Conservation (phyloP, 352 stramenopile species). For the Phytophthora multivora region DNA sequence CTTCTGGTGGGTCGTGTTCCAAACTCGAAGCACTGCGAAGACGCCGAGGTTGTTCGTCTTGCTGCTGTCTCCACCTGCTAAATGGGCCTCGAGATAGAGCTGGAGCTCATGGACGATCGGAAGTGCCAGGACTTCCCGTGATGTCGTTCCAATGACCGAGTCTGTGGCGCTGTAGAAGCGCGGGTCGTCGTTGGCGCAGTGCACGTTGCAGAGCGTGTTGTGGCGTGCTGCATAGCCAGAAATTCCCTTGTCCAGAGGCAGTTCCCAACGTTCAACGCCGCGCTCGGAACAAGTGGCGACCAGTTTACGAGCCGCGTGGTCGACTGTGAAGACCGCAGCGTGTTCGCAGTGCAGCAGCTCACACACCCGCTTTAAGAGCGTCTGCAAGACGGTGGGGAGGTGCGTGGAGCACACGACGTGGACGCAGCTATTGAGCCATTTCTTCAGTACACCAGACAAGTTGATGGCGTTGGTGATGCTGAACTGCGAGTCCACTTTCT, state of each 20-base stretch:
- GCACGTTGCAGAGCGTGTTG: constrained; percentile 66
- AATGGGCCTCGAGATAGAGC: constrained; percentile 22
- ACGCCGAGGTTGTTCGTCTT: constrained; percentile 40
- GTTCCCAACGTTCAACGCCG: constrained; percentile 53
- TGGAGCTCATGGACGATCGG: constrained; percentile 67
- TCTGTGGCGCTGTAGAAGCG: constrained; percentile 82
- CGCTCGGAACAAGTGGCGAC: constrained; percentile 44
- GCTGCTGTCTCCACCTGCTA: constrained; percentile 8
- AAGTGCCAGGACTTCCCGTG: constrained; percentile 68
- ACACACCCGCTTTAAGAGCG: constrained; percentile 53
- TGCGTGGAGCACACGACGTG: constrained; percentile 63
- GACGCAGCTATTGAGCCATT: constrained; percentile 74
- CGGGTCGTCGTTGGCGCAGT: constrained; percentile 70
- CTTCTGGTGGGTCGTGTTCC: constrained; percentile 77
- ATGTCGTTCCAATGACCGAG: constrained; percentile 61
- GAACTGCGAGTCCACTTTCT: constrained; percentile 88
- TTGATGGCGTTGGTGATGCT: constrained; percentile 84
- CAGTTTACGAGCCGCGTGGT: constrained; percentile 47
- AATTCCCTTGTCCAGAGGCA: constrained; percentile 79
- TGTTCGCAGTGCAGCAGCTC: constrained; percentile 78
- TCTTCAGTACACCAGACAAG: constrained; percentile 67
- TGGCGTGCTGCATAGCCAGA: constrained; percentile 53
- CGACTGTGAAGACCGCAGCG: constrained; percentile 63
- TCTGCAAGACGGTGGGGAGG: constrained; percentile 42
- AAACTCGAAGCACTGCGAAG: constrained; percentile 68